Evolutionary conservation across 352 stramenopile genomes (phyloP).

Genomic region (Phytophthora boehmeriae): DNA sequence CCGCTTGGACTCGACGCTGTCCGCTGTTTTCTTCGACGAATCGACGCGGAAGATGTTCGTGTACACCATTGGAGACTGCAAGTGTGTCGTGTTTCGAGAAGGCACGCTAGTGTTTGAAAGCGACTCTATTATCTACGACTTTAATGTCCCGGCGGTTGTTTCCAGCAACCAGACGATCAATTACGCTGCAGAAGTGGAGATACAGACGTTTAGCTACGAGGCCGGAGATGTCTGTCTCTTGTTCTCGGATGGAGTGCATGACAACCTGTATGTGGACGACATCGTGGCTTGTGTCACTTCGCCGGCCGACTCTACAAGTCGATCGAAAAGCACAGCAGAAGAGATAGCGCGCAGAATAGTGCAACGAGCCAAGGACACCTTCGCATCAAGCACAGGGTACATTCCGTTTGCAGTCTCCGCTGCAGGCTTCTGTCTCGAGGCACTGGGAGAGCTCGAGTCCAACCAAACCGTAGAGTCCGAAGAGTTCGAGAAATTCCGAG

Average conservation of each 20-base stretch:
- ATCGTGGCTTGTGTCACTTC: slow-evolving; percentile 67
- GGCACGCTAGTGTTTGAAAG: slow-evolving; percentile 81
- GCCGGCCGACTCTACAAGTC: slow-evolving; percentile 8
- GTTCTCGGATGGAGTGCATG: slow-evolving; percentile 89
- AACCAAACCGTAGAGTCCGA: slow-evolving; percentile 65
- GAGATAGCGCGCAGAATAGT: slow-evolving; percentile 81
- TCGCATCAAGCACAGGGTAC: slow-evolving; percentile 64
- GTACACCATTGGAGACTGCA: slow-evolving; percentile 89
- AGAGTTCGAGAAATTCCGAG: slow-evolving; percentile 73
- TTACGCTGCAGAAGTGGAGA: slow-evolving; percentile 70
- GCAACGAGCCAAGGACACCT: slow-evolving; percentile 70
- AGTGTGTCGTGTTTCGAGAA: slow-evolving; percentile 79
- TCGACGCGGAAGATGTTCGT: slow-evolving; percentile 76
- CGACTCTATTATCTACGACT: slow-evolving; percentile 91
- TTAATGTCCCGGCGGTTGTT: slow-evolving; percentile 88
- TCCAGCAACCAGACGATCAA: slow-evolving; percentile 88
- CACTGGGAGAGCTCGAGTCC: slow-evolving; percentile 76
- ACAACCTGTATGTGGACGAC: slow-evolving; percentile 89
- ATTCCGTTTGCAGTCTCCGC: slow-evolving; percentile 88
- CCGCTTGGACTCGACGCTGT: slow-evolving; percentile 83
- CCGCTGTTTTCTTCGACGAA: slow-evolving; percentile 83
- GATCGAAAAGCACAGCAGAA: slow-evolving; percentile 52
- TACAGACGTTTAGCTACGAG: slow-evolving; percentile 80
- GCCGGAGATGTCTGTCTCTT: slow-evolving; percentile 78
- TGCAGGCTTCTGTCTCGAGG: slow-evolving; percentile 79